phyloP scores from a whole-genome alignment of 148 eudicot genomes.

The Spergularia marina region DNA sequence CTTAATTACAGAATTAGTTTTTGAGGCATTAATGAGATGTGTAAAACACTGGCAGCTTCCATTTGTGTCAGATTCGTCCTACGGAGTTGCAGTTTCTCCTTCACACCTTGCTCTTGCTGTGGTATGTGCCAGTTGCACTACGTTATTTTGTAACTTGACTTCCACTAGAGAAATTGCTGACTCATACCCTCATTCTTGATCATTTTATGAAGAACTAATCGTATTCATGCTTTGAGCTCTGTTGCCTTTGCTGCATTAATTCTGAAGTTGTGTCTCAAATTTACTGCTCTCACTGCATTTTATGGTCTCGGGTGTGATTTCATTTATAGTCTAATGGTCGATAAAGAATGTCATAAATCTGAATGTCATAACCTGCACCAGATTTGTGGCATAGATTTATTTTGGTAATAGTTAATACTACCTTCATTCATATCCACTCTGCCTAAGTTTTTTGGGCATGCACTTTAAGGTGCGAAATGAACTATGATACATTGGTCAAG shows the following conservation, averaged over 20 bases:
- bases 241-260: neutral
- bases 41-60: conserved; percentile 54
- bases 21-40: neutral
- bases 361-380: neutral
- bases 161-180: neutral
- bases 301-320: neutral
- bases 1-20: neutral
- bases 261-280: neutral
- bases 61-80: conserved; percentile 65
- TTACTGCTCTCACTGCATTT: neutral
- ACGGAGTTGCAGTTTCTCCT: conserved; percentile 82
- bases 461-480: too few species aligned
- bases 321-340: neutral
- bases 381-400: neutral
- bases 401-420: too few species aligned
- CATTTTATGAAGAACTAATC: neutral
- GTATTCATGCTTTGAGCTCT: neutral
- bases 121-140: conserved; percentile 44
- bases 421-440: too few species aligned
- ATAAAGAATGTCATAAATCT: neutral
- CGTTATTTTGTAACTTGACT: conserved; percentile 3
- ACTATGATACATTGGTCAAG: too few species aligned
- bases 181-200: neutral
- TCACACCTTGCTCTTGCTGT: conserved; percentile 81
- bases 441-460: too few species aligned